Base-by-base conservation (phyloP, 768 basidiomycete species). In the Coprinopsis sp. region DNA sequence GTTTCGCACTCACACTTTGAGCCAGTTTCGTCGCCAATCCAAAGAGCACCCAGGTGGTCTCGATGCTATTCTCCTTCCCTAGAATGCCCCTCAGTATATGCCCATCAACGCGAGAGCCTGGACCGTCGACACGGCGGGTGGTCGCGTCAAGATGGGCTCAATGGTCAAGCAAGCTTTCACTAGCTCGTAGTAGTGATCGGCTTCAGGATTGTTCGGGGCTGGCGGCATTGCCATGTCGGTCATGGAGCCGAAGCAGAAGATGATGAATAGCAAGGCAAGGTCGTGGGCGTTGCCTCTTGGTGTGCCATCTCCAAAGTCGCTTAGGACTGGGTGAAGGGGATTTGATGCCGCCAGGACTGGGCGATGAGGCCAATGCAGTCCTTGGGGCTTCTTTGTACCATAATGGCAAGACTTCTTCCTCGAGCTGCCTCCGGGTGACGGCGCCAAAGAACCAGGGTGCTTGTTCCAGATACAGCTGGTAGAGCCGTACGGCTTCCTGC, bases 401-500 rank as follows among this genome's bases (percentile, higher is more conserved):
- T 33, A 77, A 53, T 13, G 83, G 83, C n/a, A 85, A 64, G 14
- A 79, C 63, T 49, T 84, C 82, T 46, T 84, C 78, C n/a, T 77
- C 61, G 7, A 85, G 62, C 51, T 89, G 85, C 13, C 67, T 68
- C 34, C 71, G 68, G 2, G 81, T 81, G 29, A 88, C 77, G 2
- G 84, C 81, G 18, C 84, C 81, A 48, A 85, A 87, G 58, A 87
- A 86, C 87, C 87, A 89, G 0, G 83, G 81, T 2, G 85, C 83
- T 56, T 84, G 81, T n/a, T 82, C 81, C 31, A 87, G 73, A 60
- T 88, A 89, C 11, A 85, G 69, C n/a, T 79, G 74, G 53, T 73
- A 75, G 27, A 89, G 70, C 25, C 77, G 72, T 36, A 63, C 67
- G 0, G 81, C 79, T 29, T 83, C 81, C 6, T 64, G 58, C 72